Evolutionary conservation across 2,329 filamentous ascomycete species (phyloP).

Genomic region (Aspergillus brasiliensis): DNA sequence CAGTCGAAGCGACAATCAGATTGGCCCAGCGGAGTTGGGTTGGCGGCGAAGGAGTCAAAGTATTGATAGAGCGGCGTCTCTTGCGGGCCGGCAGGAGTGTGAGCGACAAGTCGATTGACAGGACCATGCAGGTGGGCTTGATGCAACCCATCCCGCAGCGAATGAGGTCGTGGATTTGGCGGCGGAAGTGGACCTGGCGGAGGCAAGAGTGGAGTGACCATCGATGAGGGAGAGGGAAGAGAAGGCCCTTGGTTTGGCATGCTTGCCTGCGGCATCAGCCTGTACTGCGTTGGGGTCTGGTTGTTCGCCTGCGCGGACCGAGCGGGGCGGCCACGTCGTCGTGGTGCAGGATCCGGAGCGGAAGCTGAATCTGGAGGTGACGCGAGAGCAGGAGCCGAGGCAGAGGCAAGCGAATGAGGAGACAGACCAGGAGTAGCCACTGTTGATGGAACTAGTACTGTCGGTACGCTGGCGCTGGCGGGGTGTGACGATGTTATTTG

Average conservation of each 20-base stretch:
- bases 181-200: conserved; percentile 32
- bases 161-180: conserved; percentile 47
- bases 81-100: conserved; percentile 19
- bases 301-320: neutral
- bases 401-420: neutral
- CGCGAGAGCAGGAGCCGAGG: neutral
- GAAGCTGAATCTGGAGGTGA: neutral
- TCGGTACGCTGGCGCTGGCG: neutral
- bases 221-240: neutral
- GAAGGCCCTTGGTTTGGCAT: neutral
- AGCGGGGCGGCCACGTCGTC: neutral
- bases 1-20: conserved; percentile 31
- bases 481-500: neutral
- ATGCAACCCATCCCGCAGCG: conserved; percentile 56
- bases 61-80: conserved; percentile 41
- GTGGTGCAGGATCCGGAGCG: neutral
- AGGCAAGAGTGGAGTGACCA: conserved; percentile 37
- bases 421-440: neutral
- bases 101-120: conserved; percentile 37
- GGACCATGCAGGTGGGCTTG: conserved; percentile 61
- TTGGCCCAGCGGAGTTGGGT: conserved; percentile 32
- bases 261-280: neutral
- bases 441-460: neutral
- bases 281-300: neutral
- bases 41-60: conserved; percentile 34